These are phyloP conservation scores for Xylariaceae sp. DNA, from an alignment of 2,329 filamentous ascomycete species.

Conservation along the genomic window DNA sequence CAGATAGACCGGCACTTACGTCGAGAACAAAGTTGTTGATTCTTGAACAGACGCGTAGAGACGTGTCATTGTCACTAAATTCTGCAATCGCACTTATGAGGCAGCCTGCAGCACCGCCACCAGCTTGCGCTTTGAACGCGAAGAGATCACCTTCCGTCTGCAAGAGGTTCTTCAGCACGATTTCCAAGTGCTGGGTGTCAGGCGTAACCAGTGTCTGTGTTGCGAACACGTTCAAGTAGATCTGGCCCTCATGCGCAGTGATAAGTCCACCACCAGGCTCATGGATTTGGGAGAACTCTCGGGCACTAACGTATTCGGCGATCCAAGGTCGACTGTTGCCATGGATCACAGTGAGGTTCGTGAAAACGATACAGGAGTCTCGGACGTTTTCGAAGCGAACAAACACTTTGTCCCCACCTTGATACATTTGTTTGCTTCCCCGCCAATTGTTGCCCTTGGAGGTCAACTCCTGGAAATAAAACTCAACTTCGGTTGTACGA, in stretches of 20 bases:
- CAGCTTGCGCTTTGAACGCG: slow-evolving; percentile 41
- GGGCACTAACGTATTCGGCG: slow-evolving; percentile 39
- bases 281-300: slow-evolving; percentile 39
- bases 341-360: slow-evolving; percentile 37
- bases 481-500: slow-evolving; percentile 34
- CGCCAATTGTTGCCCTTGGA: too few species aligned
- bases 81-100: slow-evolving; percentile 47
- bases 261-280: slow-evolving; percentile 24
- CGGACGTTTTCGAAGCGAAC: slow-evolving; percentile 57
- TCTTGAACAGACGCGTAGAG: slow-evolving; percentile 35
- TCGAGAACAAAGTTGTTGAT: slow-evolving; percentile 34
- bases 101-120: slow-evolving; percentile 34
- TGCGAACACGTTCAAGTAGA: slow-evolving; percentile 45
- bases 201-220: slow-evolving; percentile 10
- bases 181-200: slow-evolving; percentile 28
- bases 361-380: slow-evolving; percentile 49
- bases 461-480: slow-evolving; percentile 30
- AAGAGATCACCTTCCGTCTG: slow-evolving; percentile 47
- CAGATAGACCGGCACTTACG: slow-evolving; percentile 23
- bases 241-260: slow-evolving; percentile 50
- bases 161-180: slow-evolving; percentile 37
- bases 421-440: slow-evolving; percentile 19
- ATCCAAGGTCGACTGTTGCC: slow-evolving; percentile 39
- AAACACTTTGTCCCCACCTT: slow-evolving; percentile 40
- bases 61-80: slow-evolving; percentile 46